Evolutionary conservation across 257 asterid species (phyloP), one percentile per base, ranked within the genome.

Genomic region (Verbascum thapsus): DNA sequence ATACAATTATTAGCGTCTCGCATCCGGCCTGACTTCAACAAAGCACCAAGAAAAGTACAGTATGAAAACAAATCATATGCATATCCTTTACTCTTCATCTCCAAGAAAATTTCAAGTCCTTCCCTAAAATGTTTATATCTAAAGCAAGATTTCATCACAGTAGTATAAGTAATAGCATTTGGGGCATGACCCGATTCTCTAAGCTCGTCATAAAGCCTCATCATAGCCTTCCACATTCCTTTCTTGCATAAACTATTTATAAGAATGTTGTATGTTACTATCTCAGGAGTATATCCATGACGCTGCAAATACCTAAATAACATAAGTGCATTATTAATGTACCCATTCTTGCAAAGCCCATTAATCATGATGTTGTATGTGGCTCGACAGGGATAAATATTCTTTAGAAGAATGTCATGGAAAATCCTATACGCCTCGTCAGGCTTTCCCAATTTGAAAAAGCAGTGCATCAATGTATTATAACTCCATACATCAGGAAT

Each of bases 21-120:
- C 43, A 55, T 74, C 70, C 75, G 78, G 47, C 89, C 84, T 0
- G 72, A 58, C 80, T 81, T 92, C 41, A 89, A 59, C 69, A 89
- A 74, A 66, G 90, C 90, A 3, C 81, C 85, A 12, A 85, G 67
- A 42, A 89, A 86, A 0, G 97, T 83, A 79, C 96, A 89, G 74
- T 81, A 85, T 16, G 90, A 75, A 63, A 87, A 87, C 35, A 85
- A 68, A 74, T 92, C 99, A 66, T 83, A 82, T 6, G 88, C 79
- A 67, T 85, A 92, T 53, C 99, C 97, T 62, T 78, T 73, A 16
- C 70, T 74, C 81, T 86, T 89, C 99, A 92, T 89, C 83, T 89
- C 94, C 17, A 34, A 42, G 53, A 87, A 89, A 48, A 87, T 58
- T 60, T 79, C 76, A 60, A 89, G 63, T 44, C 96, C 99, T 70